Evolutionary conservation across 1,284 basidiomycete species (phyloP).

Genomic region (Tausonia pullulans): DNA sequence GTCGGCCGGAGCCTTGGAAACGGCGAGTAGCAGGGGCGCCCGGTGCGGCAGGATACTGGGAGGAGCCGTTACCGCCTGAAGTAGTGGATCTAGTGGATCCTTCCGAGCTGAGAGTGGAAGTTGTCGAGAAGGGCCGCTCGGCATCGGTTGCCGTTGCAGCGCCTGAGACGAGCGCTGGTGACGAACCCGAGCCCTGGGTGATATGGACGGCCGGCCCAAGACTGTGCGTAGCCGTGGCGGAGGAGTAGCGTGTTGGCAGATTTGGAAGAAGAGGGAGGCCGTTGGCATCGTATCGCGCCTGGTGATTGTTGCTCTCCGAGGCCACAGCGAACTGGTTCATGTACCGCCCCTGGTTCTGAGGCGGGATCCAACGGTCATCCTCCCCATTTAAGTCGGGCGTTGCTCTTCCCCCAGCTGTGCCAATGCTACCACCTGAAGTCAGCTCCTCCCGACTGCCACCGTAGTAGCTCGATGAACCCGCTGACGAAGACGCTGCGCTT

Average conservation of each 20-base stretch:
- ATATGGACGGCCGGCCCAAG: neutral
- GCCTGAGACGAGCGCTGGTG: constrained; percentile 2
- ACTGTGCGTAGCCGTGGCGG: neutral
- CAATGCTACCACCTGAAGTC: too few species aligned
- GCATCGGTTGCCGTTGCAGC: neutral
- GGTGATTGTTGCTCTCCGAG: too few species aligned
- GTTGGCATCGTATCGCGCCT: too few species aligned
- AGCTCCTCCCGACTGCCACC: too few species aligned
- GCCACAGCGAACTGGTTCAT: too few species aligned
- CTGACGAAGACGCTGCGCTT: too few species aligned
- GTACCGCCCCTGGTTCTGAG: neutral
- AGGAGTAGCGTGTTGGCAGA: neutral
- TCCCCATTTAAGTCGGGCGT: neutral
- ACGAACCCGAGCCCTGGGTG: neutral
- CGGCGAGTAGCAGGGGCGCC: too few species aligned
- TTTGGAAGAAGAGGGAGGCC: neutral
- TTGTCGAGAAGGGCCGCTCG: constrained; percentile 4
- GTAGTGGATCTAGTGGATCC: constrained; percentile 5
- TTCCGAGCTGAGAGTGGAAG: constrained; percentile 13
- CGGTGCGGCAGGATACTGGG: too few species aligned
- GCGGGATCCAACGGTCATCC: constrained; percentile 8
- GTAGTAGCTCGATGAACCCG: too few species aligned
- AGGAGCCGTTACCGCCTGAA: too few species aligned
- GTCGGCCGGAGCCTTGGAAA: neutral
- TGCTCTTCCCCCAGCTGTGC: too few species aligned